Evolutionary conservation across 1,284 basidiomycete species (phyloP).

Genomic region (Neonothopanus nambi): DNA sequence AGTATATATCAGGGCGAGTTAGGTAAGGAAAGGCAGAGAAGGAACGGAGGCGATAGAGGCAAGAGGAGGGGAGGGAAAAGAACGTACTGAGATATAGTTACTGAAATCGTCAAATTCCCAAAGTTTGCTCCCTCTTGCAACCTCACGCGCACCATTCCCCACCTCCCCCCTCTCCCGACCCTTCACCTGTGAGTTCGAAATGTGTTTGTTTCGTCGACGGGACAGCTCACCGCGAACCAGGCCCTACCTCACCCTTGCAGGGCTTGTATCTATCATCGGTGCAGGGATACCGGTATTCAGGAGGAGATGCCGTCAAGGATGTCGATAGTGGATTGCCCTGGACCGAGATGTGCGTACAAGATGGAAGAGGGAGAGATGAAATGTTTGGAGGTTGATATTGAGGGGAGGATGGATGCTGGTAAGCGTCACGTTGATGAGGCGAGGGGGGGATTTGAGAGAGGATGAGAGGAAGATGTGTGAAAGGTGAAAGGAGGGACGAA

Average conservation of each 20-base stretch:
- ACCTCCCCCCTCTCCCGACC: conserved; percentile 27
- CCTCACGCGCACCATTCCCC: too few relatives aligned
- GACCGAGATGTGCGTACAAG: conserved; percentile 21
- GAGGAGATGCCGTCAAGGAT: conserved; percentile 17
- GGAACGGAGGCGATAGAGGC: too few relatives aligned
- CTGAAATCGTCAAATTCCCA: conserved; percentile 53
- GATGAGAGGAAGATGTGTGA: conserved; percentile 43
- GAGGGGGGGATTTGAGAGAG: conserved; percentile 35
- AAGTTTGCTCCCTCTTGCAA: conserved; percentile 51
- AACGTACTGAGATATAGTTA: too few relatives aligned
- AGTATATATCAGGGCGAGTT: too few relatives aligned
- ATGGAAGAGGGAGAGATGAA: conserved; percentile 24
- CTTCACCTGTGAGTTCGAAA: conserved; percentile 57
- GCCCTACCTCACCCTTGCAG: conserved; percentile 42
- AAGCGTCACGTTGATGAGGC: conserved; percentile 40
- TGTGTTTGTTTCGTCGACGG: conserved; percentile 49
- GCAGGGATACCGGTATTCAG: conserved; percentile 34
- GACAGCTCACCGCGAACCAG: conserved; percentile 41
- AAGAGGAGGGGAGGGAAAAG: too few relatives aligned
- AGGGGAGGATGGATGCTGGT: conserved; percentile 26
- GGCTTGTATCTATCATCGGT: conserved; percentile 35
- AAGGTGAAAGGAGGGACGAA: conserved; percentile 39
- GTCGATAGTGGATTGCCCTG: conserved; percentile 20
- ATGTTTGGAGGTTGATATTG: conserved; percentile 26
- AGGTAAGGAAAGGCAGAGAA: too few relatives aligned